phyloP scores from a whole-genome alignment of 805 yeast species.

The Sungouiozyma ichnusensis region DNA sequence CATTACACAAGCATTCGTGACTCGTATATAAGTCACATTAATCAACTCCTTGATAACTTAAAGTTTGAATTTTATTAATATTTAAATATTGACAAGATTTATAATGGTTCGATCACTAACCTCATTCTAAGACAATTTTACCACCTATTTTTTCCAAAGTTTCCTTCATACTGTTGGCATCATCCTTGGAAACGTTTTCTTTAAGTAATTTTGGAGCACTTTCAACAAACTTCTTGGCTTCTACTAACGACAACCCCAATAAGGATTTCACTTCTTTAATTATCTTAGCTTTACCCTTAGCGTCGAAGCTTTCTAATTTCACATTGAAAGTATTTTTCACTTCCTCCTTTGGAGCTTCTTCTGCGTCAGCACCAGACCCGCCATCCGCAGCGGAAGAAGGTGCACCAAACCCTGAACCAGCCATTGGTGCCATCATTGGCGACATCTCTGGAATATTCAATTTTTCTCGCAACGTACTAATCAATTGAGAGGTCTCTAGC shows the following conservation, averaged over 20 bases:
- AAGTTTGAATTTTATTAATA: too few relatives aligned
- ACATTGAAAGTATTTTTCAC: slow-evolving; percentile 89
- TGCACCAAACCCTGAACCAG: slow-evolving; percentile 28
- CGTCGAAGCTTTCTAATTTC: slow-evolving; percentile 87
- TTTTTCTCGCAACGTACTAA: slow-evolving; percentile 65
- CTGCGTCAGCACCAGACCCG: slow-evolving; percentile 41
- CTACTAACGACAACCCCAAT: slow-evolving; percentile 87
- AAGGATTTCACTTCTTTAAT: slow-evolving; percentile 92
- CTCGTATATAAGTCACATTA: too few relatives aligned
- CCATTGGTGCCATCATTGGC: slow-evolving; percentile 6
- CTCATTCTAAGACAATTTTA: slow-evolving; percentile 76
- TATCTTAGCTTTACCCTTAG: slow-evolving; percentile 93
- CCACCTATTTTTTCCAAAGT: slow-evolving; percentile 93
- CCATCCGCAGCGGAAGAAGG: slow-evolving; percentile 59
- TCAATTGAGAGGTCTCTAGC: slow-evolving; percentile 82
- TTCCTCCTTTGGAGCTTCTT: slow-evolving; percentile 67
- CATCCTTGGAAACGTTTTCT: slow-evolving; percentile 94
- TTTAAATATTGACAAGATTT: neutral
- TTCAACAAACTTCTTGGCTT: slow-evolving; percentile 96
- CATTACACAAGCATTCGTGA: slow-evolving; percentile 6
- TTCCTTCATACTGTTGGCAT: slow-evolving; percentile 91
- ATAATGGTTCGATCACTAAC: too few relatives aligned
- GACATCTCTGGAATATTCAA: slow-evolving; percentile 91
- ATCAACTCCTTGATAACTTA: too few relatives aligned
- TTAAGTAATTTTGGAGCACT: slow-evolving; percentile 92